Conservation (phyloP, 1,284 basidiomycete species). For the Heterobasidion occidentale region DNA sequence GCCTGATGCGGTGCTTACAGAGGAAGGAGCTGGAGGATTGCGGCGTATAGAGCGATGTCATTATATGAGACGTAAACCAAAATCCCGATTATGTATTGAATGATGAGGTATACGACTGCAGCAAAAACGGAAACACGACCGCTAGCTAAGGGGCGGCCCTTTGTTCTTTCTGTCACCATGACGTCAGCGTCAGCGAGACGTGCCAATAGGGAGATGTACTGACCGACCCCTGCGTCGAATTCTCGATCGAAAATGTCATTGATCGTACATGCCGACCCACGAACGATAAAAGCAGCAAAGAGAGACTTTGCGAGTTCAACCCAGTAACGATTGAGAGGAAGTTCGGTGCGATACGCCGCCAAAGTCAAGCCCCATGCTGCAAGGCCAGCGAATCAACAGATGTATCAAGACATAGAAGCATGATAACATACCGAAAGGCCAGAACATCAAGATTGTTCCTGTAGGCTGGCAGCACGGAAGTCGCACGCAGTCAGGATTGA, state of each 20-base stretch:
- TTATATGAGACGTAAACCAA: slow-evolving; percentile 28
- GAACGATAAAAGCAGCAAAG: slow-evolving; percentile 11
- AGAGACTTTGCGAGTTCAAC: slow-evolving; percentile 10
- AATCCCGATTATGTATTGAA: slow-evolving; percentile 34
- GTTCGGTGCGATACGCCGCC: slow-evolving; percentile 11
- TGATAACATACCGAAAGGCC: slow-evolving; percentile 36
- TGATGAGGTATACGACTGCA: slow-evolving; percentile 29
- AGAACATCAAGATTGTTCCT: slow-evolving; percentile 46
- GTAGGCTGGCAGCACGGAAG: slow-evolving; percentile 28
- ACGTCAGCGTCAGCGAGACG: not conserved
- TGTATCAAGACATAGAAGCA: slow-evolving; percentile 11
- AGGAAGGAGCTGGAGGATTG: slow-evolving; percentile 37
- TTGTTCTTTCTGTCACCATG: slow-evolving; percentile 32
- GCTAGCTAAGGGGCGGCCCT: slow-evolving; percentile 37
- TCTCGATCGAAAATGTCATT: slow-evolving; percentile 48
- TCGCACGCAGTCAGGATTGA: not conserved
- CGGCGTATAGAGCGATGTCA: slow-evolving; percentile 25
- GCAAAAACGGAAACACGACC: slow-evolving; percentile 35
- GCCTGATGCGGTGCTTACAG: slow-evolving; percentile 25
- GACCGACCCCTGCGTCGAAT: slow-evolving; percentile 44
- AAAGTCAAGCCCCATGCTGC: slow-evolving; percentile 15
- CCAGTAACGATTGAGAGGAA: slow-evolving; percentile 10
- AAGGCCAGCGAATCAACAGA: slow-evolving; percentile 34
- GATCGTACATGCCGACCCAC: slow-evolving; percentile 34
- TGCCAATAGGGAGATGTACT: slow-evolving; percentile 11